Evolutionary conservation across 768 basidiomycete genomes (phyloP).

Genomic region (Dentipellis fragilis): DNA sequence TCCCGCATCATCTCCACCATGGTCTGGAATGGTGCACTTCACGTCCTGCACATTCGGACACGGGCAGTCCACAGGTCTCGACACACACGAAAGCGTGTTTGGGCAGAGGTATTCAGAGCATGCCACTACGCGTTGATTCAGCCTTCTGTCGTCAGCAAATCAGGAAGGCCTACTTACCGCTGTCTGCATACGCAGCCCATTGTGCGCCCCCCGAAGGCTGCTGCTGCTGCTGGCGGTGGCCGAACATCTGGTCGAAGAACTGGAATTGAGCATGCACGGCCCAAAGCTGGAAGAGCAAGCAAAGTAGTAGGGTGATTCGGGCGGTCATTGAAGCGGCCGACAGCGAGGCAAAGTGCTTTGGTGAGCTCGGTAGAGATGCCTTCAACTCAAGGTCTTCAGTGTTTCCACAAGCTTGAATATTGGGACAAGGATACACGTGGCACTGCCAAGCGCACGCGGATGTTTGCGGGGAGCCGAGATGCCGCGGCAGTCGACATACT

Average conservation of each 20-base stretch:
- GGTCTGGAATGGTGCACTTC: constrained; percentile 67
- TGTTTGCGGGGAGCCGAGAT: no score
- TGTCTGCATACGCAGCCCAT: constrained; percentile 12
- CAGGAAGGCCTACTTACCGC: constrained; percentile 3
- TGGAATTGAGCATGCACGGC: constrained; percentile 10
- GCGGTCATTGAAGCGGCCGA: no score
- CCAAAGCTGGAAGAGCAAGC: background rate
- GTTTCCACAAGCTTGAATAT: no score
- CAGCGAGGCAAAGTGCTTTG: no score
- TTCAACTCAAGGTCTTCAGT: no score
- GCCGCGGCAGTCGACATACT: no score
- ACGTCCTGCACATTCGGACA: constrained; percentile 71
- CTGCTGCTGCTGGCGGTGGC: constrained; percentile 11
- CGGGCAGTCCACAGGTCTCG: constrained; percentile 55
- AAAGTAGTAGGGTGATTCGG: background rate
- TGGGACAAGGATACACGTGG: no score
- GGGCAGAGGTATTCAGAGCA: constrained; percentile 75
- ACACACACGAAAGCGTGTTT: constrained; percentile 60
- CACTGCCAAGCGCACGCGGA: no score
- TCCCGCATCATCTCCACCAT: constrained; percentile 37
- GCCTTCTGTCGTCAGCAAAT: background rate
- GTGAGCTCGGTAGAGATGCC: no score
- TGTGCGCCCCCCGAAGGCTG: constrained; percentile 11
- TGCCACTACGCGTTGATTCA: constrained; percentile 36
- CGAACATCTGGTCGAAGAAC: constrained; percentile 14